These are phyloP conservation scores for Eragrostis curvula DNA, from an alignment of 176 grass and related monocot species.

Conservation along the genomic window DNA sequence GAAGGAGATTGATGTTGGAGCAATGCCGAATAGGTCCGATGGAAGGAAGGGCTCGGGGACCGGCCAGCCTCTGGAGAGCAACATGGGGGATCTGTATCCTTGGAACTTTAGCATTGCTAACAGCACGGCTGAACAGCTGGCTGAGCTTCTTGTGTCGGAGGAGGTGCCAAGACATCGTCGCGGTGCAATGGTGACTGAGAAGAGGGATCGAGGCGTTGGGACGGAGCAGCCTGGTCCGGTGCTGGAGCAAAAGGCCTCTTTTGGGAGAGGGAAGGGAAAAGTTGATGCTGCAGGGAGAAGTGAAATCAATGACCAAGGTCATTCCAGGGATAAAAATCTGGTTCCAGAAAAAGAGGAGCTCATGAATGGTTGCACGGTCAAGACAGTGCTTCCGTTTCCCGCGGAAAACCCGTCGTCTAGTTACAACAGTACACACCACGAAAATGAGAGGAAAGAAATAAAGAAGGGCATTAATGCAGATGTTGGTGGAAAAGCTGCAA, in stretches of 20 bases:
- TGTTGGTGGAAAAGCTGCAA: conserved; percentile 53
- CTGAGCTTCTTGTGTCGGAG: conserved; percentile 68
- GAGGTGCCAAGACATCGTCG: conserved; percentile 60
- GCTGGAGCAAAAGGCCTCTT: conserved; percentile 52
- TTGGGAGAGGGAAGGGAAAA: conserved; percentile 73
- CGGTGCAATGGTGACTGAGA: conserved; percentile 38
- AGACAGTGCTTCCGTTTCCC: conserved; percentile 79
- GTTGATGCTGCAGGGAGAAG: conserved; percentile 50
- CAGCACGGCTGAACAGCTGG: conserved; percentile 68
- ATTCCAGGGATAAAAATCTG: conserved; percentile 51
- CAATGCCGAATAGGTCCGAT: conserved; percentile 43
- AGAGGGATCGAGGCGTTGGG: conserved; percentile 61
- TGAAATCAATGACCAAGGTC: conserved; percentile 40
- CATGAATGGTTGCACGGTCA: conserved; percentile 80
- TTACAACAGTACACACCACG: conserved; percentile 42
- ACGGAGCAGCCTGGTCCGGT: conserved; percentile 50
- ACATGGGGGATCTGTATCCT: conserved; percentile 74
- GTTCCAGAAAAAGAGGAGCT: conserved; percentile 72
- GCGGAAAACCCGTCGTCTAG: conserved; percentile 62
- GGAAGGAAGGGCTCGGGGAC: conserved; percentile 55
- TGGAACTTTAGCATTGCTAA: conserved; percentile 78
- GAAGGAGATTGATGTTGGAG: conserved; percentile 88
- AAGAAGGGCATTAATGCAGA: conserved; percentile 57
- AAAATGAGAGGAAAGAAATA: conserved; percentile 54
- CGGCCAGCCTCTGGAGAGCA: conserved; percentile 42